Evolutionary conservation across 1,139 yeast species (phyloP), one percentile per base, ranked within the genome.

Genomic region (Yamadazyma spencermartinsiae): DNA sequence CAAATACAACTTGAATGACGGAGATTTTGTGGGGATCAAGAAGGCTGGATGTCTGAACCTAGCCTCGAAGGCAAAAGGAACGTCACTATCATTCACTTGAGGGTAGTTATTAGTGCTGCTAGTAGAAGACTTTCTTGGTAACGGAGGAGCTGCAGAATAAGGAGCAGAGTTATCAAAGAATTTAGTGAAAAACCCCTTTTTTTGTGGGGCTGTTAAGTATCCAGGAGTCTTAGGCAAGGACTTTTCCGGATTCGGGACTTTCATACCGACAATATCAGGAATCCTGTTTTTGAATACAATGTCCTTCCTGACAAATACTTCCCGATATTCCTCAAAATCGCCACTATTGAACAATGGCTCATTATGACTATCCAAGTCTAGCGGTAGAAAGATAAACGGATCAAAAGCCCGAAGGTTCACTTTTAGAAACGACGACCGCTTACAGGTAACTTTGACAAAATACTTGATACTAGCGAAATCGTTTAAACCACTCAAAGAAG

Each of bases 391-490:
- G 2, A 65, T 60, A 47, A 81, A 77, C 2, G 82, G 81, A 38
- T 71, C 75, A 33, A 55, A 57, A 4, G 72, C 59, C 33, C 85
- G 60, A 30, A 75, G 55, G 45, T 79, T 80, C 30, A 70, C 45
- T 44, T 76, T 76, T 38, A 80, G 56, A 33, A 80, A 52, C 4
- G 82, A 72, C 1, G 82, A 63, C 38, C 83, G 58, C 42, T 74
- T 76, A 34, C 81, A 79, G 0, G 86, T 80, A 8, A 71, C 85
- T 52, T 80, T 80, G 39, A 81, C 64, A 49, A 71, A 79, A 51
- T 80, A 80, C 33, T 67, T 64, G 32, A 81, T 59, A 3, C 65
- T 57, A 10, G 81, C 84, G 47, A 58, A 55, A 8, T 68, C 69
- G 2, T 71, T 74, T 41, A 70, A 44, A 4, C 74, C 80, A 33